Base-by-base conservation (phyloP, 441 rosid species). In the Bocquillonia castaneifolia region DNA sequence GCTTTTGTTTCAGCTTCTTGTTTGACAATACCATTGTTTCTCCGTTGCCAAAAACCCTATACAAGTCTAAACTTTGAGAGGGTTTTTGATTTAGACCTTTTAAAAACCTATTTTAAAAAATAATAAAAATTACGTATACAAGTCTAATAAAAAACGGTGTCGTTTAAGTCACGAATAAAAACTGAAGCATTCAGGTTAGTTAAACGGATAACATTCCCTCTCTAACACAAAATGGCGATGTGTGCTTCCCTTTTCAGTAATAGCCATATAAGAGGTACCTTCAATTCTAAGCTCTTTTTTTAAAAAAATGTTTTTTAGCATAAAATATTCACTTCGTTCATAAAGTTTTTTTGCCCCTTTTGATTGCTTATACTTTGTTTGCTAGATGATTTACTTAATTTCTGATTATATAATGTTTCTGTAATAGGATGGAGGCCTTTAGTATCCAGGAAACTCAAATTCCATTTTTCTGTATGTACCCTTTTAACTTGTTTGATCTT, bases 1-100 rank as follows among this genome's bases (percentile, higher is more conserved):
- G 74, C 80, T 79, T 85, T 77, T 89, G 93, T 82, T 93, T 93
- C 44, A 93, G 88, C 83, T 91, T 93, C 82, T 86, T 91, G 83
- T 93, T 91, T 31, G 98, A 93, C 28, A 93, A 76, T 64, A 91
- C 97, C 97, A 89, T 40, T 40, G 52, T 55, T 75, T 34, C 39
- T 72, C 28, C 7, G 61, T 3, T 0, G 1, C 6, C 48, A 8
- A 14, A 61, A 81, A 73, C 77, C 81, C 75, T 69, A 68, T n/a
- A n/a, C n/a, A n/a, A n/a, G n/a, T n/a, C n/a, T n/a, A n/a, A n/a
- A 26, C 23, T 23, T 20, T 1, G 28, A 50, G 28, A 50, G 53
- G 59, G 67, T 29, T 73, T 52, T 68, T 9, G 25, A 17, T 50
- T 18, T 50, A 1, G 0, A 1, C 22, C 2, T 3, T 2, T 36